Conservation (phyloP, 148 eudicot genomes). For the Nepenthes mirabilis region DNA sequence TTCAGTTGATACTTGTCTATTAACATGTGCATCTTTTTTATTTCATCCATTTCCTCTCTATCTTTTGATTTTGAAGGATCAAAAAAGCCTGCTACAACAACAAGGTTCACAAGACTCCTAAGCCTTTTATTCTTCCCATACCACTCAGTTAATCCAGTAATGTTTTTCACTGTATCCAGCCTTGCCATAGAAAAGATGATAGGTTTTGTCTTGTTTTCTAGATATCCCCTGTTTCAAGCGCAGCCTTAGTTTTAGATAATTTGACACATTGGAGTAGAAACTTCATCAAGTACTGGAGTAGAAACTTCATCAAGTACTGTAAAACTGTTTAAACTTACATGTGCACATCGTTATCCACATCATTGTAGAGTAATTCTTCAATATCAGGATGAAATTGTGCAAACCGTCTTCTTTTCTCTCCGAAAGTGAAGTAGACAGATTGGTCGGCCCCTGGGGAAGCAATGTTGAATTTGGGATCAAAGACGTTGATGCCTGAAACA, state of each 20-base stretch:
- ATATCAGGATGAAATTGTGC: slow-evolving; percentile 52
- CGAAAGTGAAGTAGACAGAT: slow-evolving; percentile 64
- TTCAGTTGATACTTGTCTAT: slow-evolving; percentile 61
- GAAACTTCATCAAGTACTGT: neutral
- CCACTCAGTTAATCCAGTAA: slow-evolving; percentile 82
- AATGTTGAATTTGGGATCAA: slow-evolving; percentile 91
- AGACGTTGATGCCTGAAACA: slow-evolving; percentile 82
- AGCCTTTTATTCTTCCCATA: slow-evolving; percentile 71
- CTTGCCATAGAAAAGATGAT: slow-evolving; percentile 94
- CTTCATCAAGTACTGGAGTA: neutral
- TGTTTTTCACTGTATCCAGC: slow-evolving; percentile 83
- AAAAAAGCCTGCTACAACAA: slow-evolving; percentile 75
- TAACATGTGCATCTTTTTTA: slow-evolving; percentile 66
- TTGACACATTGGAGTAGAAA: neutral
- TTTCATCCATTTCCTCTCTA: slow-evolving; percentile 86
- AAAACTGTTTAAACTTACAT: slow-evolving; percentile 32
- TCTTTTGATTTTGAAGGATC: slow-evolving; percentile 89
- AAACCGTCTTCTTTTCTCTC: slow-evolving; percentile 56
- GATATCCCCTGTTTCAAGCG: slow-evolving; percentile 49
- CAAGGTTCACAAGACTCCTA: slow-evolving; percentile 71
- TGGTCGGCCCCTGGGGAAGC: slow-evolving; percentile 98
- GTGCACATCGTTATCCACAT: slow-evolving; percentile 62
- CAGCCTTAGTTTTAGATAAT: neutral
- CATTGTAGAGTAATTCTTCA: slow-evolving; percentile 62
- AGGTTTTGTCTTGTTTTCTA: slow-evolving; percentile 69